A percentile compares a stretch with the other conserved stretches of the same genome.
Evolutionary conservation across 495 filamentous ascomycete genomes (phyloP).

Genomic region (Neurospora sp.): DNA sequence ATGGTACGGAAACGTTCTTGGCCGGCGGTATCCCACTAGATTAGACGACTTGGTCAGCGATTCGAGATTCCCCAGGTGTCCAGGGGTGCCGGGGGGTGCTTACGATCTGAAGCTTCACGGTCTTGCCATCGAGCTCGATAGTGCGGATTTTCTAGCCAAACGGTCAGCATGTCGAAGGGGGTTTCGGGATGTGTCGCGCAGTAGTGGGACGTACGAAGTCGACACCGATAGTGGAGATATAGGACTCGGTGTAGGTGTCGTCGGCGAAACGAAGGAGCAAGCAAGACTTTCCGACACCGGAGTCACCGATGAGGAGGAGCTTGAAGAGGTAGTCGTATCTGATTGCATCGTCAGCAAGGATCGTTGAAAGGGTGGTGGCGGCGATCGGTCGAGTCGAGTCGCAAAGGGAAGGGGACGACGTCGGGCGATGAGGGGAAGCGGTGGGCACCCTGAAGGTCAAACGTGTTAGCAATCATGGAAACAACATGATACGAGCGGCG

Average conservation of each 20-base stretch:
- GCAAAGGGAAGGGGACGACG: conserved; percentile 2
- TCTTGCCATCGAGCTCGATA: conserved; percentile 98
- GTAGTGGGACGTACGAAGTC: conserved; percentile 68
- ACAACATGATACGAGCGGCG: conserved; percentile 1
- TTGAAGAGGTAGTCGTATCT: conserved; percentile 99
- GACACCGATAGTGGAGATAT: conserved; percentile 98
- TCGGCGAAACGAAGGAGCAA: conserved; percentile 94
- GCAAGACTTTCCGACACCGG: conserved; percentile 99
- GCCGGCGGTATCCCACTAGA: conserved; percentile 95
- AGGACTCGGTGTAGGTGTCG: conserved; percentile 99
- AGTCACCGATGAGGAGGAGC: conserved; percentile 99
- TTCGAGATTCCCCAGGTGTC: neutral
- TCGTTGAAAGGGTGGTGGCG: conserved; percentile 2
- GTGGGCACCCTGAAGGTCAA: neutral
- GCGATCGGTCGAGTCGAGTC: conserved; percentile 1
- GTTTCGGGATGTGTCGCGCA: neutral
- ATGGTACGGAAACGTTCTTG: conserved; percentile 99
- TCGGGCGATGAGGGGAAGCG: conserved; percentile 4
- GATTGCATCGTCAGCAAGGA: conserved; percentile 7
- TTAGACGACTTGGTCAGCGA: conserved; percentile 9
- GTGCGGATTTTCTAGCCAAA: conserved; percentile 89
- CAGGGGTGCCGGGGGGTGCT: conserved; percentile 18
- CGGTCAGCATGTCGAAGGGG: conserved; percentile 16
- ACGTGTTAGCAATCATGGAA: conserved; percentile 9
- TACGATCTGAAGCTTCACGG: conserved; percentile 99